Evolutionary conservation across 108 stramenopile genomes (phyloP), one percentile per base, ranked within the genome.

Genomic region (Epithemia pelagica): DNA sequence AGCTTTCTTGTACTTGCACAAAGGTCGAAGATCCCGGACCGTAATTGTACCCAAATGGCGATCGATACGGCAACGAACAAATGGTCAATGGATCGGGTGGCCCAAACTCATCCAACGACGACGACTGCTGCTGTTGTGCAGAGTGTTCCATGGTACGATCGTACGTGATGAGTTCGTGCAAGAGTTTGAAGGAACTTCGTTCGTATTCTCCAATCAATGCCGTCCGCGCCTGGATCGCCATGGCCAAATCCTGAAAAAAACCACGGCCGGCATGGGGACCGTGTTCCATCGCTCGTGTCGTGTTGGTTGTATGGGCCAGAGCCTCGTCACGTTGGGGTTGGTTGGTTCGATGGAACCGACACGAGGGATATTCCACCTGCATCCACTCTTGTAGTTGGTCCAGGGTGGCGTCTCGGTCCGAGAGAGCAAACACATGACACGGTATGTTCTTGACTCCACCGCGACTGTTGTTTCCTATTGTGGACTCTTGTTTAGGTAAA

Each of bases 1-100:
- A 15, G 37, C 37, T 46, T 46, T 46, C 37, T 15, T 46, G 10
- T 5, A 46, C 10, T 46, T 46, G 37, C 37, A 58, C 56, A 65
- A 70, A 75, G 2, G 61, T 68, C 18, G 74, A 69, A 15, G 74
- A 60, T 21, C 69, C 69, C 18, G 64, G 69, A 15, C 74, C 74
- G 55, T 75, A 75, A 32, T 66, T 32, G 61, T 75, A 75, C 0
- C 74, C 74, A 54, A 29, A n/a, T 8, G 53, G 15, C 10, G 21
- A 31, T 28, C 59, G 63, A 21, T 68, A 26, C 1, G 74, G 65
- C 23, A 75, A 52, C 28, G 37, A 37, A 52, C 74, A 70, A 23
- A 75, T 3, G 1, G 51, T 23, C 26, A 70, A 23, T 2, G 54
- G 56, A 23, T 27, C 56, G 7, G 56, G 56, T 52, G 15, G 15